phyloP scores from a whole-genome alignment of 2,329 filamentous ascomycete genomes.

The Fusarium devonianum region DNA sequence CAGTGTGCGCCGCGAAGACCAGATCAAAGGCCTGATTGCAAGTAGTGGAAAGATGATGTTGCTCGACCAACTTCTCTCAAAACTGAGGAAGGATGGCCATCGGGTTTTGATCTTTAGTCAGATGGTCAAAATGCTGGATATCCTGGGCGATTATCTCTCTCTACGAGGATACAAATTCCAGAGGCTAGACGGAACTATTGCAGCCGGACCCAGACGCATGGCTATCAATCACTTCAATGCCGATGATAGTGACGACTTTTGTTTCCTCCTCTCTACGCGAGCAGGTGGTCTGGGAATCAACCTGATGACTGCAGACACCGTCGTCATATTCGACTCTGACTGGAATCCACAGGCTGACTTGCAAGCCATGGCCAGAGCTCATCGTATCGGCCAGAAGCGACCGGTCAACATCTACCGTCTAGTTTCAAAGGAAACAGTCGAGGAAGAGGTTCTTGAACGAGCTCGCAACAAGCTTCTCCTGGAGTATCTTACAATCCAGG shows the following conservation, averaged over 20 bases:
- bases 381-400: conserved; percentile 95
- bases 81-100: conserved; percentile 91
- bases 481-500: conserved; percentile 96
- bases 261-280: conserved; percentile 92
- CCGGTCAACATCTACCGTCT: conserved; percentile 96
- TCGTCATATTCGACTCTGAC: conserved; percentile 96
- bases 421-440: conserved; percentile 97
- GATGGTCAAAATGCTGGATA: conserved; percentile 99
- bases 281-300: conserved; percentile 99
- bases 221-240: conserved; percentile 99
- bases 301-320: conserved; percentile 97
- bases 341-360: conserved; percentile 99
- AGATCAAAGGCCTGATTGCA: conserved; percentile 90
- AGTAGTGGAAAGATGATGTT: conserved; percentile 99
- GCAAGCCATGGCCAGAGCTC: conserved; percentile 97
- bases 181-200: conserved; percentile 92
- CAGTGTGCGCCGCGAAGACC: conserved; percentile 83
- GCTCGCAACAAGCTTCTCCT: conserved; percentile 97
- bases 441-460: conserved; percentile 95
- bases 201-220: conserved; percentile 83
- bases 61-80: conserved; percentile 91
- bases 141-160: conserved; percentile 91
- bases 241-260: conserved; percentile 94
- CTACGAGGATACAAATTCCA: conserved; percentile 95
- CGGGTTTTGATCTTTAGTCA: conserved; percentile 98